phyloP scores from a whole-genome alignment of 306 rosid genomes.

The Cucurbita moschata region DNA sequence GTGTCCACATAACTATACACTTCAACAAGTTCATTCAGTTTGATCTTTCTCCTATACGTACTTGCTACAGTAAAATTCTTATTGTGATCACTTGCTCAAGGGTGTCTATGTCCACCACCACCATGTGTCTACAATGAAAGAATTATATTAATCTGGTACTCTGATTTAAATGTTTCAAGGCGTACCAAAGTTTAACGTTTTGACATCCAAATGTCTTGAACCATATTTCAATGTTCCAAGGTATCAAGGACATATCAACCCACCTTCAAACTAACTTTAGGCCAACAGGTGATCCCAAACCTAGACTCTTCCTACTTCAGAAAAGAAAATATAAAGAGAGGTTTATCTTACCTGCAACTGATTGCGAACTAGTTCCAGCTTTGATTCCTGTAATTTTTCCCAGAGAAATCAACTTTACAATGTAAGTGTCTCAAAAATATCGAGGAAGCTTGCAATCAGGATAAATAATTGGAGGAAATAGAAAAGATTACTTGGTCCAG shows the following conservation, averaged over 20 bases:
- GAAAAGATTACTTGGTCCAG: conserved; percentile 50
- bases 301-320: neutral
- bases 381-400: conserved; percentile 47
- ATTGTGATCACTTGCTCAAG: neutral
- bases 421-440: neutral
- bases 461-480: neutral
- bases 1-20: neutral
- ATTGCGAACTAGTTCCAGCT: conserved; percentile 45
- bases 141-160: neutral
- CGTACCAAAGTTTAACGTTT: neutral
- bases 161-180: neutral
- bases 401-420: neutral
- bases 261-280: neutral
- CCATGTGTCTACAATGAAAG: neutral
- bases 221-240: neutral
- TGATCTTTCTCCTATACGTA: neutral
- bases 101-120: neutral
- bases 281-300: neutral
- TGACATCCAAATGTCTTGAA: neutral
- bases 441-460: neutral
- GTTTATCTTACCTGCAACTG: conserved; percentile 57
- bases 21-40: neutral
- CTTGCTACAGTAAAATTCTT: neutral
- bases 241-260: neutral
- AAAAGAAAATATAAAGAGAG: neutral